These are phyloP conservation scores for Talaromyces amestolkiae DNA, from an alignment of 2,329 filamentous ascomycete genomes.

Conservation along the genomic window DNA sequence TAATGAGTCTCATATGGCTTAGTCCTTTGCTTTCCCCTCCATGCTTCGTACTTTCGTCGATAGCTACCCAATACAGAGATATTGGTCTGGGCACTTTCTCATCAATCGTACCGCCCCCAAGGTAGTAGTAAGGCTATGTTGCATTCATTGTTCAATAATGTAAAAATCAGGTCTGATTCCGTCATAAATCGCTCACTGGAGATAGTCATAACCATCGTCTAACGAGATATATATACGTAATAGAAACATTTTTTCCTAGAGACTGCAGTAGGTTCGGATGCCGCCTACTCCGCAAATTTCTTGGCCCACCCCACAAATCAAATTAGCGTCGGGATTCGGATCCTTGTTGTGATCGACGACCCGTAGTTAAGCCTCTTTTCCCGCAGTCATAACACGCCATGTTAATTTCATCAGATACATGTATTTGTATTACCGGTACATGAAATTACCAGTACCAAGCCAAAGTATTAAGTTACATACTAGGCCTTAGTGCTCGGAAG, in stretches of 20 bases:
- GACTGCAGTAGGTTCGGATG: not conserved
- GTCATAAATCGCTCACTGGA: not conserved
- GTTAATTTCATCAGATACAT: not conserved
- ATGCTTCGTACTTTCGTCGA: not conserved
- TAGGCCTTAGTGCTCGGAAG: not conserved
- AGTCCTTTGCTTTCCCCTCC: not conserved
- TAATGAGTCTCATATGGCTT: not conserved
- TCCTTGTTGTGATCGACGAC: not conserved
- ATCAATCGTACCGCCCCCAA: not conserved
- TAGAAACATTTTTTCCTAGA: not conserved
- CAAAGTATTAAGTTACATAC: not conserved
- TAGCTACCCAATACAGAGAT: not conserved
- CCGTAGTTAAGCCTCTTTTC: not conserved
- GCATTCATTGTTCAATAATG: not conserved
- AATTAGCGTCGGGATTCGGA: not conserved
- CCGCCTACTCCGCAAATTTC: not conserved
- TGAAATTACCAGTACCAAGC: not conserved
- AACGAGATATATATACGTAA: not conserved
- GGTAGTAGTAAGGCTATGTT: not conserved
- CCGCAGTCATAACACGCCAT: not conserved
- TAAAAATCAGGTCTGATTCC: not conserved
- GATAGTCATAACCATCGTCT: not conserved
- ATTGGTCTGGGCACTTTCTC: not conserved
- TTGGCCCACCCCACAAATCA: not conserved
- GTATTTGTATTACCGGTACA: not conserved